Conservation (phyloP, 2,329 filamentous ascomycete species). For the Xylariaceae sp. region DNA sequence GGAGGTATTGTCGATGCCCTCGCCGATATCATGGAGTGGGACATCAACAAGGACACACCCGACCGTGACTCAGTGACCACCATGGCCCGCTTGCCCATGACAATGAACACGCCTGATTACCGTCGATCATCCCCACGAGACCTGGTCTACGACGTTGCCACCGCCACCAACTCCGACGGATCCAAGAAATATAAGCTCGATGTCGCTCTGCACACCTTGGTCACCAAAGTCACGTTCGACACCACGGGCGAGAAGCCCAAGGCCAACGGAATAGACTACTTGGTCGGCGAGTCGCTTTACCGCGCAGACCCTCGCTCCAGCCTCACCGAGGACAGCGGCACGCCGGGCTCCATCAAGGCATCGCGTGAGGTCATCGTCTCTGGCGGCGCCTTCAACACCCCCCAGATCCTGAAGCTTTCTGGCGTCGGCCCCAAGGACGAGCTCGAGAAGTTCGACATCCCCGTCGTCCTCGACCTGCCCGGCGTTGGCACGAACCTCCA, state of each 20-base stretch:
- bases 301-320: conserved; percentile 34
- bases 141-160: conserved; percentile 33
- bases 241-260: conserved; percentile 31
- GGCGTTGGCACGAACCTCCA: conserved; percentile 56
- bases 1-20: conserved; percentile 10
- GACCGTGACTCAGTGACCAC: conserved; percentile 36
- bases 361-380: conserved; percentile 45
- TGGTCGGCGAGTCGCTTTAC: conserved; percentile 43
- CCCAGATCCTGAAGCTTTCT: conserved; percentile 48
- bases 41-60: conserved; percentile 40
- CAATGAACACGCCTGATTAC: conserved; percentile 46
- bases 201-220: conserved; percentile 43
- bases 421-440: conserved; percentile 38
- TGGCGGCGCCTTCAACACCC: conserved; percentile 49
- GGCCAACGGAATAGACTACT: conserved; percentile 46
- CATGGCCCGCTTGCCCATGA: conserved; percentile 50
- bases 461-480: conserved; percentile 46
- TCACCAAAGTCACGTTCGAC: conserved; percentile 42
- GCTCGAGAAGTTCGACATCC: conserved; percentile 30
- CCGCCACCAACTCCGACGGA: conserved; percentile 34
- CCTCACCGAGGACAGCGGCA: conserved; percentile 17
- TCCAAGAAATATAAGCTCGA: conserved; percentile 52
- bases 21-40: conserved; percentile 32
- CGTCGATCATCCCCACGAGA: conserved; percentile 48
- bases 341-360: conserved; percentile 31